These are phyloP conservation scores for Fusarium sp. DNA, from an alignment of 2,329 filamentous ascomycete genomes.

Conservation along the genomic window DNA sequence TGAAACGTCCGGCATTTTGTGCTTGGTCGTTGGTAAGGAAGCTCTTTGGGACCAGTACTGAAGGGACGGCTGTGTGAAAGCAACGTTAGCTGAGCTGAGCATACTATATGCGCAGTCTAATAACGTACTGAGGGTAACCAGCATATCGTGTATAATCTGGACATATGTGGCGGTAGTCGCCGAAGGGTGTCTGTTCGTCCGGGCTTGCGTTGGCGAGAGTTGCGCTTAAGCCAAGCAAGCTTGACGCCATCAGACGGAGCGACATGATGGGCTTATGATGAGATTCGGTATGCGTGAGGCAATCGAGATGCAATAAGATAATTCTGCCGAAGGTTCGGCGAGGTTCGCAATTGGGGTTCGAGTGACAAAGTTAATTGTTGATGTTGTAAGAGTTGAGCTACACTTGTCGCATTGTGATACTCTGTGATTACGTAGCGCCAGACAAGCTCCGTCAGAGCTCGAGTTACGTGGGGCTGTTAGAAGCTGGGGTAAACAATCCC, in stretches of 20 bases:
- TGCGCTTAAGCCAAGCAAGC: conserved; percentile 48
- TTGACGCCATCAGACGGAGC: conserved; percentile 45
- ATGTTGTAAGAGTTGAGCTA: conserved; percentile 10
- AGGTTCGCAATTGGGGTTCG: background rate
- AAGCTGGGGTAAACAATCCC: conserved; percentile 15
- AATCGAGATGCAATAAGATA: background rate
- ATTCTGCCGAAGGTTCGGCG: background rate
- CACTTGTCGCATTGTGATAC: conserved; percentile 32
- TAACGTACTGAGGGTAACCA: conserved; percentile 56
- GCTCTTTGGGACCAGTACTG: conserved; percentile 80
- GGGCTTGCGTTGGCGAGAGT: conserved; percentile 39
- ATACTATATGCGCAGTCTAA: background rate
- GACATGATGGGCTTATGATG: conserved; percentile 41
- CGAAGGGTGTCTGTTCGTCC: conserved; percentile 46
- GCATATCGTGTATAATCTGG: conserved; percentile 60
- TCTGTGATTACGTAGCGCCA: conserved; percentile 39
- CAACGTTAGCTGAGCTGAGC: conserved; percentile 13
- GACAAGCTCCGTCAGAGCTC: conserved; percentile 14
- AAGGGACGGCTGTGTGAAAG: conserved; percentile 74
- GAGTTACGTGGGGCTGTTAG: conserved; percentile 24
- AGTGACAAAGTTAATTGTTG: background rate
- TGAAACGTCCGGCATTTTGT: conserved; percentile 88
- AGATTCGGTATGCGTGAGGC: background rate
- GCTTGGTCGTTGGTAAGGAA: conserved; percentile 89
- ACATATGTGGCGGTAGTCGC: conserved; percentile 51